A percentile compares a stretch with the other conserved stretches of the same genome.
Conservation (phyloP, 306 rosid genomes). For the Pyrus communis region DNA sequence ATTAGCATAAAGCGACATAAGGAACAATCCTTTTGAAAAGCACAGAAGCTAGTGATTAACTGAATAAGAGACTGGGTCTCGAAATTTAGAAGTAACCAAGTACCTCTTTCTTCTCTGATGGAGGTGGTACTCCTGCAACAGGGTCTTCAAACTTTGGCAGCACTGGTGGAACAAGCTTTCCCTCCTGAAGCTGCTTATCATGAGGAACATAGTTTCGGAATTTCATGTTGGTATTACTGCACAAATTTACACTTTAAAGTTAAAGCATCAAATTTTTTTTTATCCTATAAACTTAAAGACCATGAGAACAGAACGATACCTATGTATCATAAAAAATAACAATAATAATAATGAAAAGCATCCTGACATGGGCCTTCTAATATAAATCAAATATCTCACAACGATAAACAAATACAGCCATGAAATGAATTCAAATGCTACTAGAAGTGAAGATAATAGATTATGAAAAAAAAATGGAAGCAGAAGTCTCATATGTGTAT, state of each 20-base stretch:
- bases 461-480: neutral
- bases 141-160: constrained; percentile 92
- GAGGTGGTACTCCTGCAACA: constrained; percentile 48
- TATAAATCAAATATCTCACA: neutral
- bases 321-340: neutral
- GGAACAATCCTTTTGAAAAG: neutral
- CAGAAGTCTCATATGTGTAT: neutral
- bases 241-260: neutral
- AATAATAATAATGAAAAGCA: too few relatives aligned
- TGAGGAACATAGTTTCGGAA: constrained; percentile 95
- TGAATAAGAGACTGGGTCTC: neutral
- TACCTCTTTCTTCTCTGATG: constrained; percentile 42
- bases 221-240: constrained; percentile 59
- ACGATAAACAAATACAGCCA: neutral
- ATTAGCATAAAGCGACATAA: neutral
- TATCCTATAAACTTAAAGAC: neutral
- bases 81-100: neutral
- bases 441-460: neutral
- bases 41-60: neutral
- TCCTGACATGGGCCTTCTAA: neutral
- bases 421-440: neutral
- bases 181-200: constrained; percentile 77
- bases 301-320: neutral
- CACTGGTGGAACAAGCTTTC: constrained; percentile 71
- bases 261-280: neutral